phyloP scores from a whole-genome alignment of 805 yeast genomes.

The Ogataea haglerorum region DNA sequence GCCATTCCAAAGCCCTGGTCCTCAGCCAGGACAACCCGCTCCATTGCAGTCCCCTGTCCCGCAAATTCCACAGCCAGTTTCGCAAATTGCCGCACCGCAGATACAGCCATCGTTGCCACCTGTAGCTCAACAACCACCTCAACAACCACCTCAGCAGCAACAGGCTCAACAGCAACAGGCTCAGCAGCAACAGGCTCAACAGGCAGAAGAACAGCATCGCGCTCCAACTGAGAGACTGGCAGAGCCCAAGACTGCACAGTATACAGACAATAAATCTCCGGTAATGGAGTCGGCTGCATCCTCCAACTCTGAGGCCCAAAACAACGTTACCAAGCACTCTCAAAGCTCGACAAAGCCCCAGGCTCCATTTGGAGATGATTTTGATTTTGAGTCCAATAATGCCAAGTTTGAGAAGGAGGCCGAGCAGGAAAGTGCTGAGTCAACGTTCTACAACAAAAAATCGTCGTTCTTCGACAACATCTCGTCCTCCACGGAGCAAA shows the following conservation, averaged over 20 bases:
- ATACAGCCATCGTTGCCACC: background rate
- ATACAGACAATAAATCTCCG: background rate
- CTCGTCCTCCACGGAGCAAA: slow-evolving; percentile 61
- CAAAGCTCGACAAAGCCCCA: slow-evolving; percentile 1
- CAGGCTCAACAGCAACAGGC: no score
- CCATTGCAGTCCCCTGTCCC: background rate
- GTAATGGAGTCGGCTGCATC: background rate
- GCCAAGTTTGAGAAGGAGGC: slow-evolving; percentile 63
- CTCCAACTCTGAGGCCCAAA: no score
- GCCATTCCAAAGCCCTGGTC: slow-evolving; percentile 12
- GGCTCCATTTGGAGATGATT: slow-evolving; percentile 44
- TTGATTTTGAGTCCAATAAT: slow-evolving; percentile 72
- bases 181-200: no score
- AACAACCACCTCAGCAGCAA: no score
- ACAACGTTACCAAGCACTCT: background rate
- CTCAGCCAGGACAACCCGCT: slow-evolving; percentile 11
- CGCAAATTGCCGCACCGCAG: background rate
- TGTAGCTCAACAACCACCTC: no score
- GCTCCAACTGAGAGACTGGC: no score
- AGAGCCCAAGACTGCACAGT: no score
- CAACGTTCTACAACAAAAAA: slow-evolving; percentile 63
- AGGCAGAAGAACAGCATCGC: no score
- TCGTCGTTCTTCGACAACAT: slow-evolving; percentile 88
- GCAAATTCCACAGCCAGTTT: background rate
- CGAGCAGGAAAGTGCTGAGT: slow-evolving; percentile 31